Evolutionary conservation across 1,284 basidiomycete species (phyloP).

Genomic region (Cryptococcus sp.): DNA sequence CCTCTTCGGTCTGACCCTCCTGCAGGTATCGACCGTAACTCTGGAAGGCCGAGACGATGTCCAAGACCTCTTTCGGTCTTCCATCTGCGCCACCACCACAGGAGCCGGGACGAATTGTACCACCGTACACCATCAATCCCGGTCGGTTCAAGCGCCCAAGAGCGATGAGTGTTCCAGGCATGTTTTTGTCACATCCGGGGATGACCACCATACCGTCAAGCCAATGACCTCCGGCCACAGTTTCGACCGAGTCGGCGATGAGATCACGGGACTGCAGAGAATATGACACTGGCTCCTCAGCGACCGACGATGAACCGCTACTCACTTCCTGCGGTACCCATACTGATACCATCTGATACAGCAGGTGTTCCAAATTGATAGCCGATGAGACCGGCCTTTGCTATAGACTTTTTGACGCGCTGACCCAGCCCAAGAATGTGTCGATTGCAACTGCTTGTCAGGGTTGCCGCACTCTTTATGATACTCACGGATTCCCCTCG

Average conservation of each 20-base stretch:
- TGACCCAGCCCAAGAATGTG: slow-evolving; percentile 88
- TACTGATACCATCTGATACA: slow-evolving; percentile 96
- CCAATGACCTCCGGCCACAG: slow-evolving; percentile 95
- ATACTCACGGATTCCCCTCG: slow-evolving; percentile 69
- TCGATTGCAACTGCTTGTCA: slow-evolving; percentile 72
- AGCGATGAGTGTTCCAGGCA: slow-evolving; percentile 93
- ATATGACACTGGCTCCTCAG: slow-evolving; percentile 68
- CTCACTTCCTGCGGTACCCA: slow-evolving; percentile 78
- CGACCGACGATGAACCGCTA: slow-evolving; percentile 11
- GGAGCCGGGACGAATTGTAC: slow-evolving; percentile 85
- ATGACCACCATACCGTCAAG: slow-evolving; percentile 97
- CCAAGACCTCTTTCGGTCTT: slow-evolving; percentile 62
- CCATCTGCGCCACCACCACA: slow-evolving; percentile 62
- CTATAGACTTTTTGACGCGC: slow-evolving; percentile 77
- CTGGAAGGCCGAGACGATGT: slow-evolving; percentile 94
- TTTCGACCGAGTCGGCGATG: slow-evolving; percentile 95
- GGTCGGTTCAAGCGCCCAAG: slow-evolving; percentile 91
- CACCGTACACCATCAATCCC: slow-evolving; percentile 95
- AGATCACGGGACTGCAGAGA: slow-evolving; percentile 94
- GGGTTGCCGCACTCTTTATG: not conserved
- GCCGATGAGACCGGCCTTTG: slow-evolving; percentile 74
- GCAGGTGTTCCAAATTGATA: slow-evolving; percentile 98
- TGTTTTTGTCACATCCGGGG: slow-evolving; percentile 97
- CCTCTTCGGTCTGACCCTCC: slow-evolving; percentile 78
- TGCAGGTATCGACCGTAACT: slow-evolving; percentile 90